These are phyloP conservation scores for Odontarrhena argentea DNA, from an alignment of 345 rosid genomes.

Conservation along the genomic window DNA sequence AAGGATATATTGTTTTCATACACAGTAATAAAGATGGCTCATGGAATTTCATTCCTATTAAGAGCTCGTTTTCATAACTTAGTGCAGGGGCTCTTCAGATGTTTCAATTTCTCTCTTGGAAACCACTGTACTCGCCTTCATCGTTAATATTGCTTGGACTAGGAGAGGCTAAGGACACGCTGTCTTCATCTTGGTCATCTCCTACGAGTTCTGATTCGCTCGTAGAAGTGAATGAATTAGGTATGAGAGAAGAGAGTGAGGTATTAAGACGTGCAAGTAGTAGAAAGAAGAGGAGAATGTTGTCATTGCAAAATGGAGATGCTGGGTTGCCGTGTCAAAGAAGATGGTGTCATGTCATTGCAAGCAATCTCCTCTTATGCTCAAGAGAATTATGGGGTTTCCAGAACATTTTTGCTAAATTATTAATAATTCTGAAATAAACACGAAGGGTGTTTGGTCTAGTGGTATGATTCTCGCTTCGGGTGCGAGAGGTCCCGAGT, in stretches of 20 bases:
- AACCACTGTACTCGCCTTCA: not conserved
- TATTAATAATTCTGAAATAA: not conserved
- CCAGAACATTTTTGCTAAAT: not conserved
- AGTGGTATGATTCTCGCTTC: conserved; percentile 99
- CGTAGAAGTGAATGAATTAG: conserved; percentile 19
- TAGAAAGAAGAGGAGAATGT: conserved; percentile 12
- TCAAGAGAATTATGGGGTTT: not conserved
- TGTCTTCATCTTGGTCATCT: not conserved
- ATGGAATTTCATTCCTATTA: conserved; percentile 52
- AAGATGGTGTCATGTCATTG: conserved; percentile 22
- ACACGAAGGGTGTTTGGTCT: conserved; percentile 75
- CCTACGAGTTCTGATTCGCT: not conserved
- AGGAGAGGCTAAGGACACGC: not conserved
- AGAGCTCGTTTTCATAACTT: conserved; percentile 68
- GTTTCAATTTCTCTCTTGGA: not conserved
- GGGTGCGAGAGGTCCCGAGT: conserved; percentile 98
- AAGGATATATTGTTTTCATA: no score
- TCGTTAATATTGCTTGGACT: no score
- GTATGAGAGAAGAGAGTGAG: conserved; percentile 19
- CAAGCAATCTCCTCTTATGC: not conserved
- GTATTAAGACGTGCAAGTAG: conserved; percentile 2
- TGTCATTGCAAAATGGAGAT: conserved; percentile 1
- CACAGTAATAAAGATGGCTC: no score
- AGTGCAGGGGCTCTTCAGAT: conserved; percentile 34
- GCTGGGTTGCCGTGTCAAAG: not conserved